Evolutionary conservation across 495 filamentous ascomycete species (phyloP), one percentile per base, ranked within the genome.

Genomic region (Rhypophila decipiens): DNA sequence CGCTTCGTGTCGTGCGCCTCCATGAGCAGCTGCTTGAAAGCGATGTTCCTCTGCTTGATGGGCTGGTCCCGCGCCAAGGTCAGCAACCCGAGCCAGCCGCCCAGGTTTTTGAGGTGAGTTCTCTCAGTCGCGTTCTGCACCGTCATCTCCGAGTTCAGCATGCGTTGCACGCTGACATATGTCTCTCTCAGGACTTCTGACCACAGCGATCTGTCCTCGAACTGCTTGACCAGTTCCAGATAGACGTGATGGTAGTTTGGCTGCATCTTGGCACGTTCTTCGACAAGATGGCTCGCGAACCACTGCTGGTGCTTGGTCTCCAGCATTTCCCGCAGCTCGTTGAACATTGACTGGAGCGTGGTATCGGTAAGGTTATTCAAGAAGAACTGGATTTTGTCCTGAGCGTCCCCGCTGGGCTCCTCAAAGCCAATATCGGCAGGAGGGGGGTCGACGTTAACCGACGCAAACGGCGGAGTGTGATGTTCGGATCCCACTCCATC

Each of bases 271-370:
- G 93, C 94, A 12, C 91, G 88, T 62, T 95, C 86, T 57, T 96
- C 90, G 10, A 99, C 93, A n/a, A 99, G 70, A 60, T 96, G 94
- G 15, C 79, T 79, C 8, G 93, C 93, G 55, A 99, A 97, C 93
- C 93, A 99, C 60, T 93, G 87, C 56, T 91, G 85, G 59, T 95
- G 84, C 47, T 82, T 78, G 44, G 86, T 80, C 35, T 88, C 78
- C 42, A 97, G 59, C 22, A 85, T 79, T 27, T 91, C 83, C 29
- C 76, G 83, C 17, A 99, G 75, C 45, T 93, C 88, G 33, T 72
- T 72, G 51, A 87, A 80, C 61, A 95, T 96, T 24, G 81, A 73
- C 24, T 86, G 82, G 9, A 97, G 74, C 44, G 96, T 97, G 18
- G 84, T 80, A 39, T 87, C 81, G 0, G 93, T 96, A 17, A 97